Base-by-base conservation (phyloP, 805 yeast genomes). In the Nakazawaea populi region DNA sequence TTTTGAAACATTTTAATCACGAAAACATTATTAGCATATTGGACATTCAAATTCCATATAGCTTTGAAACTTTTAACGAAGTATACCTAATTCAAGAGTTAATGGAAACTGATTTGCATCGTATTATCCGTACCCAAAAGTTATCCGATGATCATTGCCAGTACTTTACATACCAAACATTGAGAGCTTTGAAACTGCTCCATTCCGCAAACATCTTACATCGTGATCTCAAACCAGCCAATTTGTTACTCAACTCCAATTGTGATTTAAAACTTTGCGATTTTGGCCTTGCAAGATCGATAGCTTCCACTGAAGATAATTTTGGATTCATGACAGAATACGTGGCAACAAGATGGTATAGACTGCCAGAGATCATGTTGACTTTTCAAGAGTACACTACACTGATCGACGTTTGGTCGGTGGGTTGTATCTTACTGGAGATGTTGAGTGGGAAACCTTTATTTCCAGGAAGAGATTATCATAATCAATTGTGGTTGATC, bases 301-400 rank as follows among this genome's bases (percentile, higher is more conserved):
- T 81, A 53, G 81, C 89, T 37, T 73, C 79, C 53, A 72, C 72
- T 50, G 84, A 84, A 59, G 84, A 82, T 61, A 83, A 82, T 62
- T 77, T 81, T 54, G 89, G 89, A 5, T 83, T 83, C 65, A 86
- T 92, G 96, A 92, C 98, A 2, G 98, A 92, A 67, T 92, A 92
- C 64, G 98, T 92, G 42, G 98, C 98, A 8, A 92, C 98, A 4
- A 74, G 98, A 57, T 92, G 98, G 97, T 92, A 92, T 67, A 75
- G 98, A 51, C 98, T 98, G 0, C 98, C 98, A 0, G 98, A 92
- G 61, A 90, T 92, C 64, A 92, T 92, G 98, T 76, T 92, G 46
- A 89, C 96, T 11, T 89, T 91, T 60, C 92, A 90, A 56, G 89
- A 87, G 60, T 92, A 92, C 70, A 87, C 97, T 29, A 87, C 92